Evolutionary conservation across 2,329 filamentous ascomycete genomes (phyloP).

Genomic region (Albifimbria verrucaria): DNA sequence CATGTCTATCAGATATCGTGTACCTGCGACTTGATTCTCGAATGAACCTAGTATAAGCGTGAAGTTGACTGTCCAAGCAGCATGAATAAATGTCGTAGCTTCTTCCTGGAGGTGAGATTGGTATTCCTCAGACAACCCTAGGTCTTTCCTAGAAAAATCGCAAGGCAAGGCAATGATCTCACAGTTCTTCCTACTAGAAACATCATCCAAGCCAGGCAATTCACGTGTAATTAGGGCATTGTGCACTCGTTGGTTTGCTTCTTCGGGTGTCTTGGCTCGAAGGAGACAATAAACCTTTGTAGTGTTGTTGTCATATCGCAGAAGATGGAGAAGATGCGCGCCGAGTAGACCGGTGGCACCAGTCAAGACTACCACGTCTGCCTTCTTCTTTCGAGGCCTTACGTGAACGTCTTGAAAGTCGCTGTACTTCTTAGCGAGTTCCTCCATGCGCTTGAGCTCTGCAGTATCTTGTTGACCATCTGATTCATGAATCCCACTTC

Average conservation of each 20-base stretch:
- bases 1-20: conserved; percentile 39
- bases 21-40: conserved; percentile 44
- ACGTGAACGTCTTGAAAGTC: not conserved
- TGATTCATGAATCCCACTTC: conserved; percentile 6
- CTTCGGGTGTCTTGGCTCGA: conserved; percentile 12
- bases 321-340: conserved; percentile 42
- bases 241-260: conserved; percentile 10
- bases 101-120: not conserved
- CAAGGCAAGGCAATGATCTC: conserved; percentile 16
- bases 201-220: conserved; percentile 2
- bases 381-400: not conserved
- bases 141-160: not conserved
- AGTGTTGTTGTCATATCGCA: conserved; percentile 4
- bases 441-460: conserved; percentile 1
- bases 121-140: conserved; percentile 7
- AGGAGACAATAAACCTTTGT: conserved; percentile 38
- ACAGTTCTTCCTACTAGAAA: not conserved
- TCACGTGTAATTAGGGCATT: conserved; percentile 6
- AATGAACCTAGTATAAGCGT: conserved; percentile 48
- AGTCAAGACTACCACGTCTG: conserved; percentile 43
- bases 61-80: conserved; percentile 56
- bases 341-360: conserved; percentile 66
- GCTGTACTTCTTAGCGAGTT: conserved; percentile 10
- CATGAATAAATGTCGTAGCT: conserved; percentile 37
- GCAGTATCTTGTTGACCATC: not conserved